A percentile compares a stretch with the other conserved stretches of the same genome.
phyloP scores from a whole-genome alignment of 345 rosid species.

The Gossypium turneri region DNA sequence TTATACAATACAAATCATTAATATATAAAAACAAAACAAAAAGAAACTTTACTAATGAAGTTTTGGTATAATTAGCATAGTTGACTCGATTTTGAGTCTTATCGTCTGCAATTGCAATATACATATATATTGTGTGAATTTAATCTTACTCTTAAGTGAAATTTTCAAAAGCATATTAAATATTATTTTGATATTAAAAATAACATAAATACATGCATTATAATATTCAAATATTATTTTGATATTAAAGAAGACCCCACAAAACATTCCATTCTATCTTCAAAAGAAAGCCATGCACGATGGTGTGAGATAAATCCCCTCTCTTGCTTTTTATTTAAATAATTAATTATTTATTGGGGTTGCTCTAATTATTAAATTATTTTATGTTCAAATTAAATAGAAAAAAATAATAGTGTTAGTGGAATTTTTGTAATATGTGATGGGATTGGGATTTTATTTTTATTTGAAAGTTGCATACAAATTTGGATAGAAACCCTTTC shows the following conservation, averaged over 20 bases:
- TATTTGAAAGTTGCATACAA: neutral
- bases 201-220: no score
- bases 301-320: neutral
- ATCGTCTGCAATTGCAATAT: no score
- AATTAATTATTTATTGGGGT: neutral
- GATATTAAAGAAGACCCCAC: neutral
- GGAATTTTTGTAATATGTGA: constrained; percentile 1
- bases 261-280: neutral
- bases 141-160: no score
- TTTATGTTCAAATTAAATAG: neutral
- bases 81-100: no score
- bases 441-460: neutral
- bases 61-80: no score
- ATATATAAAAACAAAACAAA: no score
- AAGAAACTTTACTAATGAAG: no score
- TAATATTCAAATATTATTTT: no score
- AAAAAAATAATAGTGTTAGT: neutral
- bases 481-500: constrained; percentile 16
- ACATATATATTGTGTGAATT: no score
- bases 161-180: no score
- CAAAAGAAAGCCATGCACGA: neutral
- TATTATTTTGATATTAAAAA: no score
- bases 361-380: neutral
- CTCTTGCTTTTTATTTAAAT: neutral
- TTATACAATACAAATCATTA: no score